Conservation (phyloP, 768 basidiomycete species). For the Psilocybe azurescens region DNA sequence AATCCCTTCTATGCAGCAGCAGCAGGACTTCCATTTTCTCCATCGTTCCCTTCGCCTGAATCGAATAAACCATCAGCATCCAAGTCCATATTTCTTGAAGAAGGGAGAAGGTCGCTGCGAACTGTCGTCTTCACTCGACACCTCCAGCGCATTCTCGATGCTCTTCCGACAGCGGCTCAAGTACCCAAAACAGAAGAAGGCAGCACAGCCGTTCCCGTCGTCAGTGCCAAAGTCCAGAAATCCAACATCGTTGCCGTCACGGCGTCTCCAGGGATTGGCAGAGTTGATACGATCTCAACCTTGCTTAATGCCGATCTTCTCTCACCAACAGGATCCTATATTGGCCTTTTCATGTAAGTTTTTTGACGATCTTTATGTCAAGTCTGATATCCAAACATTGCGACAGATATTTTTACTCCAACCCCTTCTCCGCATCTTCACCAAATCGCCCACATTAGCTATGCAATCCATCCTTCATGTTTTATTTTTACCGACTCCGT, state of each 20-base stretch:
- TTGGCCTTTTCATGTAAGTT: slow-evolving; percentile 57
- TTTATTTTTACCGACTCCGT: slow-evolving; percentile 82
- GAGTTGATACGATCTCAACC: slow-evolving; percentile 69
- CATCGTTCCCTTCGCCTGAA: slow-evolving; percentile 30
- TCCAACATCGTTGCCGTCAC: slow-evolving; percentile 79
- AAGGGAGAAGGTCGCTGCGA: slow-evolving; percentile 71
- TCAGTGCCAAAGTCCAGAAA: slow-evolving; percentile 46
- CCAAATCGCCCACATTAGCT: slow-evolving; percentile 67
- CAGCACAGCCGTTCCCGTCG: slow-evolving; percentile 40
- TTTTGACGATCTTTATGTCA: slow-evolving; percentile 13
- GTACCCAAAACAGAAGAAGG: slow-evolving; percentile 47
- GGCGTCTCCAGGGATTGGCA: slow-evolving; percentile 79
- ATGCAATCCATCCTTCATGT: slow-evolving; percentile 84
- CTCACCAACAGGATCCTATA: slow-evolving; percentile 37
- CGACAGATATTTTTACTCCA: slow-evolving; percentile 69
- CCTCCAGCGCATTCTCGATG: slow-evolving; percentile 84
- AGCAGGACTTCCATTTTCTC: slow-evolving; percentile 39
- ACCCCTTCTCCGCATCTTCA: slow-evolving; percentile 69
- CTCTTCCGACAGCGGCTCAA: slow-evolving; percentile 67
- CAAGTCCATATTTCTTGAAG: slow-evolving; percentile 51
- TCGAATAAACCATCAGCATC: slow-evolving; percentile 16
- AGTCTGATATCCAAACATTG: not conserved
- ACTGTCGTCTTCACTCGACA: slow-evolving; percentile 72
- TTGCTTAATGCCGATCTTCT: slow-evolving; percentile 55
- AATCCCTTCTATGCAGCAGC: slow-evolving; percentile 93